Evolutionary conservation across 805 yeast species (phyloP), one percentile per base, ranked within the genome.

Genomic region (Teunomyces pallodes): DNA sequence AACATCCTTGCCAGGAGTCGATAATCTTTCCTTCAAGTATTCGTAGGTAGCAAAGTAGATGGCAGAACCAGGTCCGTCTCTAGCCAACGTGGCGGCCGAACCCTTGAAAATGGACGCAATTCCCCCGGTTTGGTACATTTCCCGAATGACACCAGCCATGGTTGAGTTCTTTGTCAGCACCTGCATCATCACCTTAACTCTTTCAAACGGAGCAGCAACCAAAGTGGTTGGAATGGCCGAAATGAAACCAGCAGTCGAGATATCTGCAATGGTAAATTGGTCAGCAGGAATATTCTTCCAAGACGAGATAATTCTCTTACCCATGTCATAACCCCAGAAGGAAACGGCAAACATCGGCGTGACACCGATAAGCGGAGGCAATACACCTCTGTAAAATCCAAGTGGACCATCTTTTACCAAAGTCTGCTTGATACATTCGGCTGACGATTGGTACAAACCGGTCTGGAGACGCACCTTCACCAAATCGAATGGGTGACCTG

Each of bases 281-380:
- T 68, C 64, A 1, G 68, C 63, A 13, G 66, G 57, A 28, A 72
- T 67, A 5, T 76, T 76, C 3, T 73, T 64, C 47, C 60, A 67
- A 3, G 66, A 54, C 1, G 79, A 57, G 2, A 91, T 95, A 2
- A 92, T 49, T 53, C 81, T 82, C 70, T 90, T 90, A 53, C 98
- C 98, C 46, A 89, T 75, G 62, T 90, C 97, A 67, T 94, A 92
- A 61, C 98, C 98, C 98, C 99, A 92, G 73, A 92, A 92, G 1
- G 96, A 87, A 20, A 94, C 94, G 2, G 98, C 98, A 74, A 94
- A 94, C 88, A 92, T 94, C 27, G 99, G 99, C 0, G 98, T 94
- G 17, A 92, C 97, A 20, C 99, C 99, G n/a, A 88, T 64, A 45
- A 92, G 71, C 3, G 99, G 99, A 10, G 98, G 96, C 9, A 87